These are phyloP conservation scores for Monilinia fructigena DNA, from an alignment of 2,329 filamentous ascomycete species.

Conservation along the genomic window DNA sequence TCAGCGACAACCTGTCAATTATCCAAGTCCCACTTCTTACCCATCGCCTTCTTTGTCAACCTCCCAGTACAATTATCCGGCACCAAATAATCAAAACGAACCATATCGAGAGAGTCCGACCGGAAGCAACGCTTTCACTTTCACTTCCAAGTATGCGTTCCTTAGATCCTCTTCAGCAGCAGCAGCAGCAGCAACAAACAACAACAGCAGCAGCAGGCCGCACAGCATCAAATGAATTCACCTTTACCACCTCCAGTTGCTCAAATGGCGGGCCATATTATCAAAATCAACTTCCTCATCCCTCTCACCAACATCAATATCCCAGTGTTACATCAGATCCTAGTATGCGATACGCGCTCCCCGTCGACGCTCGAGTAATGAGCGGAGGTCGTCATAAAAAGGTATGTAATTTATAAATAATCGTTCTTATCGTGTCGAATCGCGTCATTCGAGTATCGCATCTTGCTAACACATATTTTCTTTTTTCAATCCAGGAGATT, in stretches of 20 bases:
- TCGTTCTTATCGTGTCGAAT: slow-evolving; percentile 20
- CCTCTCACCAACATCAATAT: slow-evolving; percentile 51
- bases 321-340: slow-evolving; percentile 48
- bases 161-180: slow-evolving; percentile 45
- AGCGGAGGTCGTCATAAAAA: slow-evolving; percentile 61
- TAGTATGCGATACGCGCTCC: slow-evolving; percentile 55
- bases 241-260: slow-evolving; percentile 54
- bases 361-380: slow-evolving; percentile 54
- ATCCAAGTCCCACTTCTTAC: slow-evolving; percentile 50
- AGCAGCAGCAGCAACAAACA: slow-evolving; percentile 32
- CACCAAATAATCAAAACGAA: slow-evolving; percentile 42
- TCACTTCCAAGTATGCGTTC: slow-evolving; percentile 53
- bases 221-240: slow-evolving; percentile 48
- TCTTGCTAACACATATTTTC: slow-evolving; percentile 32
- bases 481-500: slow-evolving; percentile 54
- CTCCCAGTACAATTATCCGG: slow-evolving; percentile 49
- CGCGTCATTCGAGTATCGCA: slow-evolving; percentile 23
- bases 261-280: slow-evolving; percentile 52
- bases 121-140: slow-evolving; percentile 46
- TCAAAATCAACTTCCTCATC: slow-evolving; percentile 42
- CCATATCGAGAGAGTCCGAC: slow-evolving; percentile 47
- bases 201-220: slow-evolving; percentile 30
- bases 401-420: slow-evolving; percentile 30
- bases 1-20: slow-evolving; percentile 39
- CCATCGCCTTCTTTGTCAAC: slow-evolving; percentile 48